Percentiles rank a stretch among this genome's conserved stretches.
These are phyloP conservation scores for Saksenaea vasiformis DNA, from an alignment of 371 early-diverging fungal genomes.

Conservation along the genomic window DNA sequence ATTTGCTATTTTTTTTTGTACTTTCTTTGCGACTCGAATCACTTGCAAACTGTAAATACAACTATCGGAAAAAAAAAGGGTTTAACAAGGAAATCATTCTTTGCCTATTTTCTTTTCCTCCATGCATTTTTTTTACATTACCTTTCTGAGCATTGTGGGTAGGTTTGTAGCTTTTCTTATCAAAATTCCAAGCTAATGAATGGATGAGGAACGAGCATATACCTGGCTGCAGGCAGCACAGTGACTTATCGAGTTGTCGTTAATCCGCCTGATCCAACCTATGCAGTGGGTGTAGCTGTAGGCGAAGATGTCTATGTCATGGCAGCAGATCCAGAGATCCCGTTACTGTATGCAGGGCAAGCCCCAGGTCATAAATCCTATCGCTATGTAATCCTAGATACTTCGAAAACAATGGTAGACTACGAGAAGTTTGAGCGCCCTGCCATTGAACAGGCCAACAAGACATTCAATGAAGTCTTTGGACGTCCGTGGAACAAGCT, in stretches of 20 bases:
- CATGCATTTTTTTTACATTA: not conserved
- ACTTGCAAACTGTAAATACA: not conserved
- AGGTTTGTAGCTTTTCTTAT: not conserved
- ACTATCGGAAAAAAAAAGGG: not conserved
- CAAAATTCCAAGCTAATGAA: not conserved
- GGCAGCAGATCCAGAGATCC: conserved; percentile 9
- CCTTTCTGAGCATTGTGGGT: not conserved
- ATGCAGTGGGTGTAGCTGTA: conserved; percentile 24
- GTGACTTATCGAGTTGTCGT: conserved; percentile 29
- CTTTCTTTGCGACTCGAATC: too few relatives aligned
- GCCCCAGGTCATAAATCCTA: conserved; percentile 23
- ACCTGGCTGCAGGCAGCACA: not conserved
- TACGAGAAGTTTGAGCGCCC: conserved; percentile 33
- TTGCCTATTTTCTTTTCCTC: not conserved
- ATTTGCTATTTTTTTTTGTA: too few relatives aligned
- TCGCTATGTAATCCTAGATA: conserved; percentile 28
- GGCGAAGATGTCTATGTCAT: conserved; percentile 27
- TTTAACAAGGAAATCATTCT: not conserved
- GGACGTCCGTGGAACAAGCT: conserved; percentile 37
- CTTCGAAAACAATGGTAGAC: conserved; percentile 11
- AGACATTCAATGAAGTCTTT: conserved; percentile 30
- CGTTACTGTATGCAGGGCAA: conserved; percentile 21
- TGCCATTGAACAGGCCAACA: conserved; percentile 19
- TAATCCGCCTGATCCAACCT: not conserved
- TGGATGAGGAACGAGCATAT: not conserved